Percentiles rank a stretch among this genome's conserved stretches.
phyloP scores from a whole-genome alignment of 179 eudicot species.

The Beta macrorhiza region DNA sequence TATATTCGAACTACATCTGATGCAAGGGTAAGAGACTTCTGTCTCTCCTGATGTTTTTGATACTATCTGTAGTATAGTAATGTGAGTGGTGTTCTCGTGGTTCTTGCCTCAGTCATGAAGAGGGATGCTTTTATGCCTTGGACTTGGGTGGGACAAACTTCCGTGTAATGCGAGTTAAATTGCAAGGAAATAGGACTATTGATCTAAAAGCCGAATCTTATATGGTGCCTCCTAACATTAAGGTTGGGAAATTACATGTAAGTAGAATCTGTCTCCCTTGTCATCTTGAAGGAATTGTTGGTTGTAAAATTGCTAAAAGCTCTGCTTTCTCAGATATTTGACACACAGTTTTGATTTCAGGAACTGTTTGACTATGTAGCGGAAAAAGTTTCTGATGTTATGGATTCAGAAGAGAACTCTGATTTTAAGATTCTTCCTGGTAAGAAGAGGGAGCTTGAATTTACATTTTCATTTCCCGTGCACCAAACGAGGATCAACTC shows the following conservation, averaged over 20 bases:
- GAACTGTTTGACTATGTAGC: conserved; percentile 66
- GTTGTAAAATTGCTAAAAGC: background rate
- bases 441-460: conserved; percentile 59
- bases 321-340: conserved; percentile 11
- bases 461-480: conserved; percentile 78
- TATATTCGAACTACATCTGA: background rate
- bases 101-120: conserved; percentile 43
- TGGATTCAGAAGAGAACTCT: conserved; percentile 35
- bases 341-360: conserved; percentile 32
- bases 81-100: background rate
- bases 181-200: conserved; percentile 38
- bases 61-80: background rate
- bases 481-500: conserved; percentile 47
- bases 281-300: background rate
- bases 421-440: conserved; percentile 41
- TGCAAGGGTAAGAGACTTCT: background rate
- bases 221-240: conserved; percentile 47
- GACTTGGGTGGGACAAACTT: conserved; percentile 82
- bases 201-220: conserved; percentile 33
- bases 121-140: conserved; percentile 66
- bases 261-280: conserved; percentile 15
- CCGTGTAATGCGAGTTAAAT: conserved; percentile 55
- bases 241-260: conserved; percentile 56
- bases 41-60: background rate
- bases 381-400: conserved; percentile 43